Evolutionary conservation across 1,139 yeast genomes (phyloP).

Genomic region (Pichia norvegensis): DNA sequence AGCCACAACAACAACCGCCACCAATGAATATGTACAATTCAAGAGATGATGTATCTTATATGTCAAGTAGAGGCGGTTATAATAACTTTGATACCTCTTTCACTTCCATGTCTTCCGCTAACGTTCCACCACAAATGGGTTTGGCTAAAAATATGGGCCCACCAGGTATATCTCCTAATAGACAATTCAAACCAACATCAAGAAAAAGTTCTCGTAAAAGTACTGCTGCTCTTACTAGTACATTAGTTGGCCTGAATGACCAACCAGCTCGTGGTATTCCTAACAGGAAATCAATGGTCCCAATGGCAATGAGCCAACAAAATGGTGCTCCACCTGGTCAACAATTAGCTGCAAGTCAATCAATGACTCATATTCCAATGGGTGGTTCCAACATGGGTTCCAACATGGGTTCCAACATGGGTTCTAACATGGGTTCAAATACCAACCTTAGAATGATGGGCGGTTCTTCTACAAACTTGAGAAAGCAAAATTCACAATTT

Average conservation of each 20-base stretch:
- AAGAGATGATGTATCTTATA: slow-evolving; percentile 20
- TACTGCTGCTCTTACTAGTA: slow-evolving; percentile 19
- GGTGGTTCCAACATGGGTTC: not conserved
- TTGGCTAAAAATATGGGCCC: not conserved
- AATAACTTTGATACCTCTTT: slow-evolving; percentile 13
- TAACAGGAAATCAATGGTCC: slow-evolving; percentile 15
- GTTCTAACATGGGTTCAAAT: too few relatives aligned
- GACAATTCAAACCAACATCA: slow-evolving; percentile 28
- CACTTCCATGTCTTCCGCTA: slow-evolving; percentile 5
- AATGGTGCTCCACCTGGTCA: not conserved
- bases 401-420: too few relatives aligned
- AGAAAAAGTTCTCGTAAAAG: slow-evolving; percentile 28
- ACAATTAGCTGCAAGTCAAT: not conserved
- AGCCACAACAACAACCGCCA: not conserved
- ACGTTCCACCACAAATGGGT: not conserved
- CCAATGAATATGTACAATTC: slow-evolving; percentile 13
- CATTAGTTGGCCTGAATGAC: slow-evolving; percentile 17
- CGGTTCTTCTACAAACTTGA: not conserved
- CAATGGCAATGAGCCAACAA: slow-evolving; percentile 1
- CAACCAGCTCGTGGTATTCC: slow-evolving; percentile 15
- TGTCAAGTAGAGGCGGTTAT: slow-evolving; percentile 14
- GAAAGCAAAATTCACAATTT: not conserved
- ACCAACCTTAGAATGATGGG: slow-evolving; percentile 6
- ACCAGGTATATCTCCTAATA: slow-evolving; percentile 6
- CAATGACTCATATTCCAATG: not conserved